A percentile compares a stretch with the other conserved stretches of the same genome.
These are phyloP conservation scores for Marasmius fiardii DNA, from an alignment of 1,284 basidiomycete species.

Conservation along the genomic window DNA sequence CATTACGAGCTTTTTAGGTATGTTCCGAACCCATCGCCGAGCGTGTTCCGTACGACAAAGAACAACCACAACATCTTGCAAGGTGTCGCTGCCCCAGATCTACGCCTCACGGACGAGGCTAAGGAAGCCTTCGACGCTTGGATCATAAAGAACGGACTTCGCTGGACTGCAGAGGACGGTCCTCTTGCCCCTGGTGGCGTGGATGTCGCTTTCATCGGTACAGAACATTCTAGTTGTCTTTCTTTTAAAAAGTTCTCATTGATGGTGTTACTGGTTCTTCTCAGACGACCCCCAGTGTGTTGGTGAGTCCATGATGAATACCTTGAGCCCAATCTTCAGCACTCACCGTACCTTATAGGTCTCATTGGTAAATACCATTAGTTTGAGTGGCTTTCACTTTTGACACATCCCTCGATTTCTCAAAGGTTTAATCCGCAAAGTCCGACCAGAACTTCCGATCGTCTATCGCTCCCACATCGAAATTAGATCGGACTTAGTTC, in stretches of 20 bases:
- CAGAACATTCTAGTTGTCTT: constrained; percentile 13
- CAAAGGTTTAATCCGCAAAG: constrained; percentile 82
- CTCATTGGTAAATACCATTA: neutral
- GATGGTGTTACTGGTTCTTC: neutral
- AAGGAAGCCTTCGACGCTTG: constrained; percentile 83
- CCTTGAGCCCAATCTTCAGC: neutral
- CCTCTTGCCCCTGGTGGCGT: constrained; percentile 75
- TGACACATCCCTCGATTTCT: constrained; percentile 64
- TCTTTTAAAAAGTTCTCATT: constrained; percentile 8
- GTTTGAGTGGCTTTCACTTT: neutral
- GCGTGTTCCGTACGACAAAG: constrained; percentile 87
- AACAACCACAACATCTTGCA: constrained; percentile 90
- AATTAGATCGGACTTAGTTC: constrained; percentile 77
- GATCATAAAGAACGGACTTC: constrained; percentile 79
- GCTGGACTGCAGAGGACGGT: constrained; percentile 80
- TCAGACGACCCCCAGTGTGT: constrained; percentile 67
- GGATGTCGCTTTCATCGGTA: constrained; percentile 84
- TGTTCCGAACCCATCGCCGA: constrained; percentile 82
- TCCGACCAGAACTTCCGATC: constrained; percentile 77
- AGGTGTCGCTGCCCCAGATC: constrained; percentile 74
- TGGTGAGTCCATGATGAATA: neutral
- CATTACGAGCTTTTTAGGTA: constrained; percentile 48
- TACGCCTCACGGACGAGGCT: constrained; percentile 71
- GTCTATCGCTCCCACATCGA: constrained; percentile 91
- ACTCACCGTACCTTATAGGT: neutral